phyloP scores from a whole-genome alignment of 306 rosid species.

The Erythrophleum fordii region DNA sequence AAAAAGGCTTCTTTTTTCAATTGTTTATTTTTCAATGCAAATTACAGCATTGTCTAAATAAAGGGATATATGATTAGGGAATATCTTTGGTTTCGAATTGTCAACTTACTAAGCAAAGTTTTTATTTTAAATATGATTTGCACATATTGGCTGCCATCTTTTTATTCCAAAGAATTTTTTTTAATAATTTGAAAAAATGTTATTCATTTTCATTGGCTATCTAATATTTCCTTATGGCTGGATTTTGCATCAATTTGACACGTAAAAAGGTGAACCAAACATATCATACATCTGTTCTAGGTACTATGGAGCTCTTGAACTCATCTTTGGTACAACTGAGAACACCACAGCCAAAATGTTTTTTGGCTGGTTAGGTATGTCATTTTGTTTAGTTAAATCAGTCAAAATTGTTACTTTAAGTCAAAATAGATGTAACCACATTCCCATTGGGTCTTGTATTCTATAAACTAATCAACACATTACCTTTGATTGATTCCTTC shows the following conservation, averaged over 20 bases:
- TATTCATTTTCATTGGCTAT: conserved; percentile 3
- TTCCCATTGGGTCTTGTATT: not conserved
- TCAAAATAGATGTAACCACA: not conserved
- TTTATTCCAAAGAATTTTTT: too few relatives aligned
- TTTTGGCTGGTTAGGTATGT: not conserved
- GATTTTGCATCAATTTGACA: conserved; percentile 42
- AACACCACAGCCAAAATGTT: conserved; percentile 85
- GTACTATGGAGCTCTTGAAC: conserved; percentile 94
- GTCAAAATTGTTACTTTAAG: too few relatives aligned
- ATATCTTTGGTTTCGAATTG: too few relatives aligned
- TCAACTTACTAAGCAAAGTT: too few relatives aligned
- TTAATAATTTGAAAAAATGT: not conserved
- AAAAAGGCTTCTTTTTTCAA: not conserved
- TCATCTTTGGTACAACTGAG: conserved; percentile 92
- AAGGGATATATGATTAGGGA: too few relatives aligned
- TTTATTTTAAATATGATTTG: too few relatives aligned
- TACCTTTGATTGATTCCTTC: not conserved
- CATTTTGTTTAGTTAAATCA: not conserved
- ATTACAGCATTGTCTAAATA: conserved; percentile 90
- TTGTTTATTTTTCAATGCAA: conserved; percentile 50
- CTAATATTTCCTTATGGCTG: conserved; percentile 15
- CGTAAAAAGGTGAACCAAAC: conserved; percentile 90
- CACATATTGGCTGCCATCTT: too few relatives aligned
- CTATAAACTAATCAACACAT: not conserved
- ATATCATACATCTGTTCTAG: conserved; percentile 94